These are phyloP conservation scores for Stromatinia cepivora DNA, from an alignment of 2,329 filamentous ascomycete species.

Conservation along the genomic window DNA sequence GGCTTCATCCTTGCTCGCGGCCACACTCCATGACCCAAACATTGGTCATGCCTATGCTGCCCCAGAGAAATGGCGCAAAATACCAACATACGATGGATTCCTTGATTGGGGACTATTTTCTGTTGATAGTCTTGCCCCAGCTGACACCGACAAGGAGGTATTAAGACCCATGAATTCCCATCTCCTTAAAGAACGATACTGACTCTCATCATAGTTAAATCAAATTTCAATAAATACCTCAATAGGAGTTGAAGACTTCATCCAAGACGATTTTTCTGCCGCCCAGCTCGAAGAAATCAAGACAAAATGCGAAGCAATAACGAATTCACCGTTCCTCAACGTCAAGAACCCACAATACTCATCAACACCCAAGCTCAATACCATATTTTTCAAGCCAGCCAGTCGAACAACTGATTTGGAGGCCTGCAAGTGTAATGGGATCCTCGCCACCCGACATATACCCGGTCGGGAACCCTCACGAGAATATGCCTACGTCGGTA, in stretches of 20 bases:
- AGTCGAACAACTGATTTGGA: background rate
- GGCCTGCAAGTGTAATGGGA: background rate
- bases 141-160: too few species aligned
- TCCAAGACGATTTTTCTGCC: too few species aligned
- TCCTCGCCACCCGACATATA: background rate
- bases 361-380: background rate
- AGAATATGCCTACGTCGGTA: background rate
- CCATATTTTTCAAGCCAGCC: background rate
- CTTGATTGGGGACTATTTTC: background rate
- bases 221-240: too few species aligned
- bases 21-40: background rate
- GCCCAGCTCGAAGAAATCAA: too few species aligned
- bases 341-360: background rate
- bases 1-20: too few species aligned
- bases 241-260: too few species aligned
- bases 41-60: background rate
- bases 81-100: background rate
- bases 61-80: background rate
- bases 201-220: too few species aligned
- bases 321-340: accelerated
- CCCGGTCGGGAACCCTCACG: background rate
- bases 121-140: background rate
- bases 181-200: too few species aligned
- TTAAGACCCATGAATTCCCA: too few species aligned
- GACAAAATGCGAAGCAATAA: background rate